Percentiles rank a stretch among this genome's conserved stretches.
Conservation (phyloP, 1,284 basidiomycete species). For the Xanthoconium separans region DNA sequence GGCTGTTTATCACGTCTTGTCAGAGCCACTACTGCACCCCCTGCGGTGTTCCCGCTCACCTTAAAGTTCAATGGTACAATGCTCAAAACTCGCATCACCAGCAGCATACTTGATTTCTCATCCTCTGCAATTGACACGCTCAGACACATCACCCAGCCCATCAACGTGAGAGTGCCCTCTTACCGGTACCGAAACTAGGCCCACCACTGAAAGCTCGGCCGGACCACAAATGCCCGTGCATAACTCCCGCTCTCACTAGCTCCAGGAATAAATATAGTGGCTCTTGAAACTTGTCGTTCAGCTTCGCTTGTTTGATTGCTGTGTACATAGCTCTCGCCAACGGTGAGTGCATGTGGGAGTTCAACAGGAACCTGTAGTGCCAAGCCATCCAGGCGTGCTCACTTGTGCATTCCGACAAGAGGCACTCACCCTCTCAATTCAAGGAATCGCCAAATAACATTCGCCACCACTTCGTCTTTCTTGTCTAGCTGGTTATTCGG, state of each 20-base stretch:
- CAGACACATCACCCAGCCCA: conserved; percentile 17
- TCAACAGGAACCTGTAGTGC: conserved; percentile 73
- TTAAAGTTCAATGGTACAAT: conserved; percentile 93
- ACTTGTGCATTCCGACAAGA: not conserved
- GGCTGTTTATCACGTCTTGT: conserved; percentile 42
- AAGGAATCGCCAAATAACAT: conserved; percentile 97
- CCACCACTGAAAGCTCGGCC: conserved; percentile 89
- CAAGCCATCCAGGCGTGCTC: conserved; percentile 13
- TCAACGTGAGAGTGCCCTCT: conserved; percentile 27
- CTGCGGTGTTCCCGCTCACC: conserved; percentile 46
- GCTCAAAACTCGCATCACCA: conserved; percentile 95
- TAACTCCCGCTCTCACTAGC: conserved; percentile 89
- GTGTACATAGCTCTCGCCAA: conserved; percentile 89
- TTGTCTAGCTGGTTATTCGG: conserved; percentile 73
- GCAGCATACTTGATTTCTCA: conserved; percentile 87
- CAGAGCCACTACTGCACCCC: conserved; percentile 1
- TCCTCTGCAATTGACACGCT: conserved; percentile 56
- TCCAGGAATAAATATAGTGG: conserved; percentile 92
- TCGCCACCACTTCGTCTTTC: conserved; percentile 98
- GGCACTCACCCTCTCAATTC: conserved; percentile 82
- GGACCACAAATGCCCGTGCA: conserved; percentile 93
- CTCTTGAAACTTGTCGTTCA: conserved; percentile 99
- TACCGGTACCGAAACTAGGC: conserved; percentile 89
- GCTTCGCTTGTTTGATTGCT: conserved; percentile 71
- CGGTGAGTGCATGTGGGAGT: conserved; percentile 86